Conservation (phyloP, 768 basidiomycete species). For the Podaxis carcinomalis region DNA sequence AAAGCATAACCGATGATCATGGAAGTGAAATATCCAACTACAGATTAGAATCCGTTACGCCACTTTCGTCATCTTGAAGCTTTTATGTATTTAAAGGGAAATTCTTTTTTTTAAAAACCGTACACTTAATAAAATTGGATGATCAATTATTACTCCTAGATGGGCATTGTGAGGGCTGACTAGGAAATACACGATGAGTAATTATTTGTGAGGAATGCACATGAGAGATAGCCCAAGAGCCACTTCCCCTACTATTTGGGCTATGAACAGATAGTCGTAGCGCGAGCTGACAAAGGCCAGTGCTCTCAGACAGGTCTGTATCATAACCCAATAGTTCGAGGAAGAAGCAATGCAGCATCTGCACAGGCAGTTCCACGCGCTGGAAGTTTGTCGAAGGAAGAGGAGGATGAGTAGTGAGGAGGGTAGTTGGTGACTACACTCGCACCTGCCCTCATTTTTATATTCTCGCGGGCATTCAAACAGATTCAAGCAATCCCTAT, state of each 20-base stretch:
- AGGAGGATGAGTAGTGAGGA: neutral
- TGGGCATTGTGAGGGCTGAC: neutral
- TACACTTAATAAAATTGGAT: neutral
- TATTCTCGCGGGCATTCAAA: conserved; percentile 1
- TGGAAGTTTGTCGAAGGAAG: neutral
- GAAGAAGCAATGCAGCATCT: conserved; percentile 6
- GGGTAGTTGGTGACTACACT: neutral
- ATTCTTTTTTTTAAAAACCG: neutral
- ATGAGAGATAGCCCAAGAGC: conserved; percentile 23
- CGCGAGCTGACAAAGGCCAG: conserved; percentile 29
- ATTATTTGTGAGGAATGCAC: conserved; percentile 3
- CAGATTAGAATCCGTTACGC: neutral
- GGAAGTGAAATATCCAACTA: neutral
- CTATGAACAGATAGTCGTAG: conserved; percentile 50
- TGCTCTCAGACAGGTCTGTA: conserved; percentile 27
- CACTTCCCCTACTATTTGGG: conserved; percentile 47
- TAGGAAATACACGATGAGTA: neutral
- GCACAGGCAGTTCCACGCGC: conserved; percentile 3
- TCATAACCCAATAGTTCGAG: conserved; percentile 20
- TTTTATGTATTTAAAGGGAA: neutral
- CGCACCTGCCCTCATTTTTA: neutral
- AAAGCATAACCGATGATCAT: neutral
- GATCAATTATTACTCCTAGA: neutral
- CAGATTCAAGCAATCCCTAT: neutral
- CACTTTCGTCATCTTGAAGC: neutral